Conservation (phyloP, 2,329 filamentous ascomycete genomes). For the Colletotrichum kahawae region DNA sequence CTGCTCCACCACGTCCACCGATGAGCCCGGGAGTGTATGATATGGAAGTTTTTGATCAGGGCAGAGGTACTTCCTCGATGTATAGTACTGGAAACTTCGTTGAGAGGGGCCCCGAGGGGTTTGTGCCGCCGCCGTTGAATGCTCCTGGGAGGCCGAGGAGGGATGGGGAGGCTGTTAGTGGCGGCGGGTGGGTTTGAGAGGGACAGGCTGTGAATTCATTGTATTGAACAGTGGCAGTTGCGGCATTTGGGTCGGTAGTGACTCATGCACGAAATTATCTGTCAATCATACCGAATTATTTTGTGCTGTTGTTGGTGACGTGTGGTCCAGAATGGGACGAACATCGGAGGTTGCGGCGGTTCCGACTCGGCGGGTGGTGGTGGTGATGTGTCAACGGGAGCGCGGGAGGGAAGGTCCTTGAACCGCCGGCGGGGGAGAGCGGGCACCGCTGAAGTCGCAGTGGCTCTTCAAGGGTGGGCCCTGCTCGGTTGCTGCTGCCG, state of each 20-base stretch:
- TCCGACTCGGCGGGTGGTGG: not conserved
- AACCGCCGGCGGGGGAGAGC: not conserved
- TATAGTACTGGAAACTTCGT: not conserved
- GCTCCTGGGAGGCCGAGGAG: not conserved
- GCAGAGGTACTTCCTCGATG: not conserved
- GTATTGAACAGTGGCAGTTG: not conserved
- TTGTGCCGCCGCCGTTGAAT: not conserved
- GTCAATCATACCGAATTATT: not conserved
- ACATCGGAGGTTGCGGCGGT: not conserved
- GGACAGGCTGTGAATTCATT: not conserved
- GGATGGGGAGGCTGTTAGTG: not conserved
- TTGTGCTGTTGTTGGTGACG: not conserved
- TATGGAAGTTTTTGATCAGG: not conserved
- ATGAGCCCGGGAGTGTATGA: not conserved
- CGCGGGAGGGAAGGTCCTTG: conserved; percentile 2
- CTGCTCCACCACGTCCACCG: not conserved
- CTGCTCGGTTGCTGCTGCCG: not conserved
- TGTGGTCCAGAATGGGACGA: not conserved
- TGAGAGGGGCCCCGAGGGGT: not conserved
- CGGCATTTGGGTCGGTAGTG: not conserved
- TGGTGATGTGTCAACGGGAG: not conserved
- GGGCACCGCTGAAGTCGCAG: not conserved
- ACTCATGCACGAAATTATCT: not conserved
- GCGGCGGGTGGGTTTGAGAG: not conserved
- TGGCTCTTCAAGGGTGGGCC: not conserved